A percentile compares a stretch with the other conserved stretches of the same genome.
Evolutionary conservation across 352 stramenopile genomes (phyloP).

Genomic region (Phytophthora pluvialis): DNA sequence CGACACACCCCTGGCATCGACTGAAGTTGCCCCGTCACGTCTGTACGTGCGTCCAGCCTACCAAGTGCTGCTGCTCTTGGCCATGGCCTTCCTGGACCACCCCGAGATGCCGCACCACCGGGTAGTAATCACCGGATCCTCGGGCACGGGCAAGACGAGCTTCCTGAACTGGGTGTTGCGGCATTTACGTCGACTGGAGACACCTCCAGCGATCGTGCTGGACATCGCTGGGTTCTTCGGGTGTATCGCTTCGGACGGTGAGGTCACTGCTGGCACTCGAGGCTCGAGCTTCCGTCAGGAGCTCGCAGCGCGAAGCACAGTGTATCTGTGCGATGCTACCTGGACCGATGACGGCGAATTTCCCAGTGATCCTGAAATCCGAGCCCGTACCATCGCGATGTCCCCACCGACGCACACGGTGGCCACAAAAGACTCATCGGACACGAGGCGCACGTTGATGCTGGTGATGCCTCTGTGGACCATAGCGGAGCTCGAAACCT

Average conservation of each 20-base stretch:
- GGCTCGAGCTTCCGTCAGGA: slow-evolving; percentile 36
- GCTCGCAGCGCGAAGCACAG: slow-evolving; percentile 27
- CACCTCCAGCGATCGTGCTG: slow-evolving; percentile 40
- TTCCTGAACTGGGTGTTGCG: slow-evolving; percentile 47
- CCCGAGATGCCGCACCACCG: slow-evolving; percentile 26
- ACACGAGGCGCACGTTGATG: slow-evolving; percentile 24
- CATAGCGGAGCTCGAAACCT: slow-evolving; percentile 39
- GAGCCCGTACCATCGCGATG: slow-evolving; percentile 36
- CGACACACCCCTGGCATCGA: not conserved
- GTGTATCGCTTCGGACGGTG: slow-evolving; percentile 29
- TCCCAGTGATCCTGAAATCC: slow-evolving; percentile 7
- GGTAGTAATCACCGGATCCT: slow-evolving; percentile 43
- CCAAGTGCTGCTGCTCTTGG: slow-evolving; percentile 29
- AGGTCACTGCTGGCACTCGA: slow-evolving; percentile 27
- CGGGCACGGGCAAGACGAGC: slow-evolving; percentile 45
- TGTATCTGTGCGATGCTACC: slow-evolving; percentile 42
- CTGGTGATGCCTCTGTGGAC: slow-evolving; percentile 51
- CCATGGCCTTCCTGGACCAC: slow-evolving; percentile 37
- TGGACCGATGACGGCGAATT: slow-evolving; percentile 8
- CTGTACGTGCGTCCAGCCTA: slow-evolving; percentile 41
- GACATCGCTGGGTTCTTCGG: slow-evolving; percentile 41
- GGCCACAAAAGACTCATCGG: not conserved
- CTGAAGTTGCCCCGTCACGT: slow-evolving; percentile 2
- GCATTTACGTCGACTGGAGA: slow-evolving; percentile 16
- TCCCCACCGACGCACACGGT: slow-evolving; percentile 13